phyloP scores from a whole-genome alignment of 2,329 filamentous ascomycete genomes.

The Penicillium sp. region DNA sequence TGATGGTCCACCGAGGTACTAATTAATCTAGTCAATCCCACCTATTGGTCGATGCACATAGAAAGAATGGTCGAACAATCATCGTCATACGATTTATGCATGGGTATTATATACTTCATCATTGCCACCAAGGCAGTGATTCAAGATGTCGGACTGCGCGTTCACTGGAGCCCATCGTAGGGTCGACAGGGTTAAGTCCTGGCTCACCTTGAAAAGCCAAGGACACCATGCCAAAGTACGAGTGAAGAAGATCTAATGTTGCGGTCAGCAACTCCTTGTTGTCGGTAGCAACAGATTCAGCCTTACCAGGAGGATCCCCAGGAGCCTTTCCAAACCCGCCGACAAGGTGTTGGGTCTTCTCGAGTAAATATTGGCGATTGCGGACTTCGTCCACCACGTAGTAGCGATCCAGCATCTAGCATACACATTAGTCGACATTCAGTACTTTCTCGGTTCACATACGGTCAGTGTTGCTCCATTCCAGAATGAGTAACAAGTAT shows the following conservation, averaged over 20 bases:
- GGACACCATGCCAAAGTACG: constrained; percentile 79
- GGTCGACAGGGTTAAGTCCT: constrained; percentile 67
- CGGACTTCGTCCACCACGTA: constrained; percentile 57
- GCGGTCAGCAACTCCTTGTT: background rate
- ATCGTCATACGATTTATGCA: background rate
- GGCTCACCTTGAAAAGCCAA: constrained; percentile 69
- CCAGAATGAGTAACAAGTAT: constrained; percentile 98
- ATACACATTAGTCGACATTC: constrained; percentile 15
- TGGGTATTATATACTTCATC: constrained; percentile 10
- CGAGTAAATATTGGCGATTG: constrained; percentile 73
- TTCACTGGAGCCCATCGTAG: constrained; percentile 69
- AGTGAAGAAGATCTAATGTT: constrained; percentile 70
- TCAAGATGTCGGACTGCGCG: constrained; percentile 41
- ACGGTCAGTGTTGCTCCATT: constrained; percentile 62
- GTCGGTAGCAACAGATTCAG: background rate
- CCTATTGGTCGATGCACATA: constrained; percentile 6
- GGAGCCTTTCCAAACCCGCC: constrained; percentile 75
- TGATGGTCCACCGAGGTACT: background rate
- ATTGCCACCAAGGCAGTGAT: constrained; percentile 40
- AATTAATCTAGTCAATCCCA: constrained; percentile 5
- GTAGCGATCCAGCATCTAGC: constrained; percentile 56
- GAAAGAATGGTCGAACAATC: constrained; percentile 4
- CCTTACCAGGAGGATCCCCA: constrained; percentile 61
- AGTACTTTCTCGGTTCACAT: constrained; percentile 25
- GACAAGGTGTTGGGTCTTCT: constrained; percentile 80